Evolutionary conservation across 306 rosid species (phyloP).

Genomic region (Vachellia pachyceras): DNA sequence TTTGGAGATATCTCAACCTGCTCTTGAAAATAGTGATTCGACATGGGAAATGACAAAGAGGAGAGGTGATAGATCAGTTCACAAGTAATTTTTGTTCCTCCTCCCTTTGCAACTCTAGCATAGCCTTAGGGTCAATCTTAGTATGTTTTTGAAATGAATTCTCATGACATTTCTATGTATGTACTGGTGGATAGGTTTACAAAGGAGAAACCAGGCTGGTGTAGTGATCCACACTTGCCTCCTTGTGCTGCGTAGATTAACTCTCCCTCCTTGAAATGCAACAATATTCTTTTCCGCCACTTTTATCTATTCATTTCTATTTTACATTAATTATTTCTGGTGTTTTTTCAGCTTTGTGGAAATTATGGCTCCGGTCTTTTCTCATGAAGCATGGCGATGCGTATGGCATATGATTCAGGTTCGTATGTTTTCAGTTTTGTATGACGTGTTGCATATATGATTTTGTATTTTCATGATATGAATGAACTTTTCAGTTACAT

Average conservation of each 20-base stretch:
- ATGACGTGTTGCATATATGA: slow-evolving; percentile 22
- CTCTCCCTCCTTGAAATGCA: slow-evolving; percentile 45
- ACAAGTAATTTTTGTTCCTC: slow-evolving; percentile 66
- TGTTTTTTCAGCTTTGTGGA: slow-evolving; percentile 82
- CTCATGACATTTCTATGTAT: slow-evolving; percentile 31
- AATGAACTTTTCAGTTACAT: slow-evolving; percentile 5
- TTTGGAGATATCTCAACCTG: slow-evolving; percentile 96
- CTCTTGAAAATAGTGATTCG: slow-evolving; percentile 91
- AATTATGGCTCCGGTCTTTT: slow-evolving; percentile 99
- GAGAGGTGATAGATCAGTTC: slow-evolving; percentile 95
- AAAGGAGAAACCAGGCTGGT: slow-evolving; percentile 97
- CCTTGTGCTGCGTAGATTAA: slow-evolving; percentile 96
- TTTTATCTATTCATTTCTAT: slow-evolving; percentile 21
- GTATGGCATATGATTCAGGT: slow-evolving; percentile 99
- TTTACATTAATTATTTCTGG: slow-evolving; percentile 12
- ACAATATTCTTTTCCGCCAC: slow-evolving; percentile 21
- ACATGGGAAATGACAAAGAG: slow-evolving; percentile 99
- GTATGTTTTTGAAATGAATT: slow-evolving; percentile 34
- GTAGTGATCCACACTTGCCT: slow-evolving; percentile 91
- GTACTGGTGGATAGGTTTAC: slow-evolving; percentile 64
- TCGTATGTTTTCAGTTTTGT: slow-evolving; percentile 21
- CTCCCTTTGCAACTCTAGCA: slow-evolving; percentile 36
- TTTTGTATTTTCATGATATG: slow-evolving; percentile 24
- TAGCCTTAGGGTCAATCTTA: slow-evolving; percentile 24
- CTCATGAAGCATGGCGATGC: slow-evolving; percentile 97